A percentile compares a stretch with the other conserved stretches of the same genome.
phyloP scores from a whole-genome alignment of 2,329 filamentous ascomycete genomes.

The Botrytis fragariae region DNA sequence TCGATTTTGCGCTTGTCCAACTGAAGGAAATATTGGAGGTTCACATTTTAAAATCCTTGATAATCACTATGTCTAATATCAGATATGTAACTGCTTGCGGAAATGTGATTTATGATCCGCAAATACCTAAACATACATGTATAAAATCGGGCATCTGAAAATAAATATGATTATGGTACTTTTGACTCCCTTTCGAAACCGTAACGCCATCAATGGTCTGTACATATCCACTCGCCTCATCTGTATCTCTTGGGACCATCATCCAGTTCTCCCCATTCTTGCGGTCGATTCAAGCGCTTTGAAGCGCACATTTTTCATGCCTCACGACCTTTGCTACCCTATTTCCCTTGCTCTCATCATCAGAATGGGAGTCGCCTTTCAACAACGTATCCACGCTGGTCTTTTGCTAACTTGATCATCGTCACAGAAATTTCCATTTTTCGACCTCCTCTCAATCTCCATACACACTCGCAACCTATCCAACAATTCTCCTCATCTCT shows the following conservation, averaged over 20 bases:
- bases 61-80: background rate
- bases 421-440: background rate
- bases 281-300: background rate
- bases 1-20: background rate
- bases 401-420: background rate
- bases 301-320: background rate
- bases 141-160: background rate
- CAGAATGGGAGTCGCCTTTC: background rate
- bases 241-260: background rate
- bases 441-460: slow-evolving; percentile 17
- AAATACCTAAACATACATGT: background rate
- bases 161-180: background rate
- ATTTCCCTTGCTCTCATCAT: background rate
- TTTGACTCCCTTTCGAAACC: background rate
- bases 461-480: background rate
- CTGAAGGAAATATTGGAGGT: background rate
- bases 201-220: slow-evolving; percentile 4
- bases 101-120: background rate
- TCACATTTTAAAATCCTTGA: background rate
- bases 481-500: slow-evolving; percentile 44
- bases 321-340: background rate
- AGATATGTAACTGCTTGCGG: background rate
- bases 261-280: background rate
- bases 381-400: background rate
- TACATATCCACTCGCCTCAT: background rate